Evolutionary conservation across 768 basidiomycete species (phyloP).

Genomic region (Lyophyllum atratum): DNA sequence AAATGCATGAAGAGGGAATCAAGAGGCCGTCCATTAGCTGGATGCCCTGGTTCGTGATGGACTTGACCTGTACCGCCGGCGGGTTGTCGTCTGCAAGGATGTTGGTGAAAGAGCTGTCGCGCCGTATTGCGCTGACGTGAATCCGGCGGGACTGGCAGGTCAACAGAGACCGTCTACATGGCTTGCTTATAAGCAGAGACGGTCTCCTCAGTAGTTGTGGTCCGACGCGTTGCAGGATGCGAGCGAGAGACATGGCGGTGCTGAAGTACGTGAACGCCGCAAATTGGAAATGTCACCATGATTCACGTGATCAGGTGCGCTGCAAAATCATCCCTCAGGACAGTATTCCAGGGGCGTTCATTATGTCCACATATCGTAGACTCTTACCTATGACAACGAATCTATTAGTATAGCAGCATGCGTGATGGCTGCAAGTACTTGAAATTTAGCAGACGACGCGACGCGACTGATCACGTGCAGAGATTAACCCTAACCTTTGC

Average conservation of each 20-base stretch:
- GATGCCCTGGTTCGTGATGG: slow-evolving; percentile 64
- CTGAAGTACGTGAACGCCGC: not conserved
- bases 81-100: slow-evolving; percentile 71
- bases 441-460: slow-evolving; percentile 1
- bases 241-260: slow-evolving; percentile 13
- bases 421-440: not conserved
- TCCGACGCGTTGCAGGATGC: slow-evolving; percentile 5
- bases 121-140: slow-evolving; percentile 16
- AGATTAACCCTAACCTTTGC: slow-evolving; percentile 3
- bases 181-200: not conserved
- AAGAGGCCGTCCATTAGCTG: slow-evolving; percentile 78
- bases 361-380: not conserved
- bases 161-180: not conserved
- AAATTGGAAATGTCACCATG: not conserved
- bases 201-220: not conserved
- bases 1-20: slow-evolving; percentile 76
- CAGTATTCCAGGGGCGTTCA: not conserved
- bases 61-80: slow-evolving; percentile 71
- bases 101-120: slow-evolving; percentile 57
- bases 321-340: not conserved
- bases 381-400: too few species aligned
- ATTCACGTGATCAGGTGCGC: not conserved
- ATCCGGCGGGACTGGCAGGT: slow-evolving; percentile 10
- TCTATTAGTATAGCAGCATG: not conserved
- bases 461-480: slow-evolving; percentile 15